Percentiles rank a stretch among this genome's conserved stretches.
Evolutionary conservation across 768 basidiomycete genomes (phyloP).

Genomic region (Boletales sp.): DNA sequence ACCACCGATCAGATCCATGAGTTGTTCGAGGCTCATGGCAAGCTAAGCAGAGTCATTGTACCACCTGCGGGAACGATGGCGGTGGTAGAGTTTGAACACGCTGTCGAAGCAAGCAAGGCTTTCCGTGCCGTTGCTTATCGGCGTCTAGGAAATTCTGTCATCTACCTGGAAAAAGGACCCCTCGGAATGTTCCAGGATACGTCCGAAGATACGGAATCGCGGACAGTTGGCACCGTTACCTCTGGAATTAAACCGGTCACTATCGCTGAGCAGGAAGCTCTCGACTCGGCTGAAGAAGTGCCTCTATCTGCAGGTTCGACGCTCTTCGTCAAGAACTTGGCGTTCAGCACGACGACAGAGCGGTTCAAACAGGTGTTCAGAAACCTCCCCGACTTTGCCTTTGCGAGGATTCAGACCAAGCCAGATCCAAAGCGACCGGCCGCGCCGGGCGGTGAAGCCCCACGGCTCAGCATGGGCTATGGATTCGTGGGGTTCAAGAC

Average conservation of each 20-base stretch:
- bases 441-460: slow-evolving; percentile 29
- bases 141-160: slow-evolving; percentile 81
- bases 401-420: slow-evolving; percentile 90
- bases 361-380: slow-evolving; percentile 67
- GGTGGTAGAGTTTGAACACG: slow-evolving; percentile 79
- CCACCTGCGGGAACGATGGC: slow-evolving; percentile 94
- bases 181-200: slow-evolving; percentile 69
- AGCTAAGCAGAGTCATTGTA: slow-evolving; percentile 66
- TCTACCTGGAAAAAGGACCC: slow-evolving; percentile 94
- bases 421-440: slow-evolving; percentile 72
- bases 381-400: slow-evolving; percentile 74
- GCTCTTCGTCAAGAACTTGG: slow-evolving; percentile 90
- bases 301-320: slow-evolving; percentile 69
- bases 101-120: slow-evolving; percentile 67
- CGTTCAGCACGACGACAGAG: slow-evolving; percentile 86
- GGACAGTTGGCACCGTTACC: slow-evolving; percentile 8
- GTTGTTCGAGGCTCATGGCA: slow-evolving; percentile 75
- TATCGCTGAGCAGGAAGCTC: slow-evolving; percentile 41
- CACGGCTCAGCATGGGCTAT: slow-evolving; percentile 88
- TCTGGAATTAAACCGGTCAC: slow-evolving; percentile 33
- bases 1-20: slow-evolving; percentile 69
- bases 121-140: slow-evolving; percentile 85
- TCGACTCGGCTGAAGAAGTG: slow-evolving; percentile 33
- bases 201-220: slow-evolving; percentile 24
- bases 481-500: slow-evolving; percentile 93